Conservation (phyloP, 129 eudicot species). For the Escallonia herrerae region DNA sequence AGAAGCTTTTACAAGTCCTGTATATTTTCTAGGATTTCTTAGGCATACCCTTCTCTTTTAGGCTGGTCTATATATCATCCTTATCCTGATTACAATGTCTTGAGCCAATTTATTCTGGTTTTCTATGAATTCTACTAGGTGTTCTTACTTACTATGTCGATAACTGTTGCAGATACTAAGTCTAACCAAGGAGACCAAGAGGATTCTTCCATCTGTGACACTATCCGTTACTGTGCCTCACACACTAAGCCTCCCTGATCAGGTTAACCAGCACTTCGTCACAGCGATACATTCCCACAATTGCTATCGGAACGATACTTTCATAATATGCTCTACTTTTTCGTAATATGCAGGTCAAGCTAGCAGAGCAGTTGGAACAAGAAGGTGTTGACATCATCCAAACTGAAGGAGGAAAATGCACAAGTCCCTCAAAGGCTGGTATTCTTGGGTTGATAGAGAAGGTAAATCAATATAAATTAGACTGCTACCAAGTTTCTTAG, state of each 20-base stretch:
- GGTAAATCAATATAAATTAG: slow-evolving; percentile 26
- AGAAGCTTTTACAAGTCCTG: no score
- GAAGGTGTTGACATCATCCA: slow-evolving; percentile 93
- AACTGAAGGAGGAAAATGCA: slow-evolving; percentile 95
- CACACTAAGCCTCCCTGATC: slow-evolving; percentile 88
- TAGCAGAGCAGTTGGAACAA: slow-evolving; percentile 79
- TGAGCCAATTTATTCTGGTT: no score
- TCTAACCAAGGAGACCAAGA: slow-evolving; percentile 62
- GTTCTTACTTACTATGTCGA: neutral
- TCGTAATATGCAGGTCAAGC: slow-evolving; percentile 40
- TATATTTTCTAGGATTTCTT: no score
- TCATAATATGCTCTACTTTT: no score
- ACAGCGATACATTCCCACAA: no score
- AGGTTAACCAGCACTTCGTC: slow-evolving; percentile 30
- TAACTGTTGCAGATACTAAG: slow-evolving; percentile 48
- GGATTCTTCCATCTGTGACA: slow-evolving; percentile 60
- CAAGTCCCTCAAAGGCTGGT: slow-evolving; percentile 79
- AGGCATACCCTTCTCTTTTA: no score
- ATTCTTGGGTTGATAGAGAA: slow-evolving; percentile 90
- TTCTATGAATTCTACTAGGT: no score
- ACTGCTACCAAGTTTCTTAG: no score
- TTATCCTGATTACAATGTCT: no score
- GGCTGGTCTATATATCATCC: no score
- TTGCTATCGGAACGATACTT: no score
- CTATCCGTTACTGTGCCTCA: slow-evolving; percentile 96